Percentiles rank a stretch among this genome's conserved stretches.
These are phyloP conservation scores for Geotrichum carabidarum DNA, from an alignment of 1,139 yeast species.

Conservation along the genomic window DNA sequence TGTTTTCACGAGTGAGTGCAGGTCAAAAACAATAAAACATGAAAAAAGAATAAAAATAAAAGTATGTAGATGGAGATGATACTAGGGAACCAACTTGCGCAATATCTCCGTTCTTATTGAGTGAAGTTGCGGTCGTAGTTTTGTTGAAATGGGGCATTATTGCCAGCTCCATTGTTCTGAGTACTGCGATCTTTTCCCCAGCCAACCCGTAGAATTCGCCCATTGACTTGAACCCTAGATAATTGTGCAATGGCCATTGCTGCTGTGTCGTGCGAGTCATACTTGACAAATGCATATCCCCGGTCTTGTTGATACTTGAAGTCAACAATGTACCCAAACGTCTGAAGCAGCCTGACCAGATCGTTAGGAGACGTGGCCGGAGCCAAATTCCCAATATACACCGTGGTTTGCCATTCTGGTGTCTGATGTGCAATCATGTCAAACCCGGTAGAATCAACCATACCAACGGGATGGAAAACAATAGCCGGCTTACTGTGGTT, in stretches of 20 bases:
- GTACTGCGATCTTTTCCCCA: constrained; percentile 63
- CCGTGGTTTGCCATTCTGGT: constrained; percentile 83
- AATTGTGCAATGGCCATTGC: constrained; percentile 82
- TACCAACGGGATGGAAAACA: constrained; percentile 21
- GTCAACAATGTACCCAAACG: constrained; percentile 77
- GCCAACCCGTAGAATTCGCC: constrained; percentile 75
- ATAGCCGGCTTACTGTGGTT: constrained; percentile 17
- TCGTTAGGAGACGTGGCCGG: constrained; percentile 71
- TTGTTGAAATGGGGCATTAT: constrained; percentile 2
- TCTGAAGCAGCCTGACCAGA: constrained; percentile 68
- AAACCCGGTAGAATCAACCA: constrained; percentile 21
- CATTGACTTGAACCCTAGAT: constrained; percentile 68
- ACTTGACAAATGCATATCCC: constrained; percentile 81
- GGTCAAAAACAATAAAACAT: too few relatives aligned
- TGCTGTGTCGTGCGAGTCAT: constrained; percentile 82
- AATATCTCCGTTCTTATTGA: background rate
- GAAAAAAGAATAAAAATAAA: too few relatives aligned
- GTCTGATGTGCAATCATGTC: constrained; percentile 21
- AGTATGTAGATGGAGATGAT: too few relatives aligned
- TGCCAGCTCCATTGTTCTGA: background rate
- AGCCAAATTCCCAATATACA: constrained; percentile 79
- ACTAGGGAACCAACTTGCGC: too few relatives aligned
- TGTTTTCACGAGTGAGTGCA: too few relatives aligned
- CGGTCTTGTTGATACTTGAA: constrained; percentile 76
- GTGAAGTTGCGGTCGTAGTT: background rate